A percentile compares a stretch with the other conserved stretches of the same genome.
These are phyloP conservation scores for Furcasterigmium furcatum DNA, from an alignment of 2,329 filamentous ascomycete species.

Conservation along the genomic window DNA sequence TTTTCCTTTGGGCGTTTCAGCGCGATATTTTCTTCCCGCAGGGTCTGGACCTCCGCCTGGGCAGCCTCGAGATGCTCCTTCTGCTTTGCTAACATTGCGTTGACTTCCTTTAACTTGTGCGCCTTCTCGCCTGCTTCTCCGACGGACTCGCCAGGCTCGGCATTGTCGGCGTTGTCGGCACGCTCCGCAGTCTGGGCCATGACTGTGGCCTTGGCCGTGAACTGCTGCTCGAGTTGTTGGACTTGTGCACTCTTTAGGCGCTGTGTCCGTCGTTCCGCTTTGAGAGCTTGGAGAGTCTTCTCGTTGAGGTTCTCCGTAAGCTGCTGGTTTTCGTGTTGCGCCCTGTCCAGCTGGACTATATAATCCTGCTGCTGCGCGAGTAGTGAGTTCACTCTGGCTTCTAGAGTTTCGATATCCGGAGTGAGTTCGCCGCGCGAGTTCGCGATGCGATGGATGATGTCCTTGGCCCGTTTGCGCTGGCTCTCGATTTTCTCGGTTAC, in stretches of 20 bases:
- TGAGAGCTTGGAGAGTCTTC: slow-evolving; percentile 87
- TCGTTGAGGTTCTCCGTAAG: slow-evolving; percentile 83
- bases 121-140: slow-evolving; percentile 71
- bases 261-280: slow-evolving; percentile 93
- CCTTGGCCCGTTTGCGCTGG: slow-evolving; percentile 71
- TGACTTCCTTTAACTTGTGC: slow-evolving; percentile 72
- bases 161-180: slow-evolving; percentile 34
- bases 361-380: slow-evolving; percentile 81
- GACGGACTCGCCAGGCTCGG: no score
- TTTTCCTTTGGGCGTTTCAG: slow-evolving; percentile 66
- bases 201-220: slow-evolving; percentile 62
- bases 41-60: slow-evolving; percentile 69
- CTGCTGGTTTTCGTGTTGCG: slow-evolving; percentile 76
- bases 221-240: slow-evolving; percentile 87
- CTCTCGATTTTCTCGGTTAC: slow-evolving; percentile 71
- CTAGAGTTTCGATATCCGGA: slow-evolving; percentile 69
- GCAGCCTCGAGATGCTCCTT: slow-evolving; percentile 84
- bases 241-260: slow-evolving; percentile 85
- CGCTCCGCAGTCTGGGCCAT: slow-evolving; percentile 48
- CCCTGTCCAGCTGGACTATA: slow-evolving; percentile 70
- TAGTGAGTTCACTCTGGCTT: slow-evolving; percentile 70
- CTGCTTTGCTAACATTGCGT: slow-evolving; percentile 74
- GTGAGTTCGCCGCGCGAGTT: slow-evolving; percentile 50
- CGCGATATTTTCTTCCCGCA: slow-evolving; percentile 76
- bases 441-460: slow-evolving; percentile 59